Evolutionary conservation across 805 yeast genomes (phyloP).

Genomic region (Candida hispaniensis): DNA sequence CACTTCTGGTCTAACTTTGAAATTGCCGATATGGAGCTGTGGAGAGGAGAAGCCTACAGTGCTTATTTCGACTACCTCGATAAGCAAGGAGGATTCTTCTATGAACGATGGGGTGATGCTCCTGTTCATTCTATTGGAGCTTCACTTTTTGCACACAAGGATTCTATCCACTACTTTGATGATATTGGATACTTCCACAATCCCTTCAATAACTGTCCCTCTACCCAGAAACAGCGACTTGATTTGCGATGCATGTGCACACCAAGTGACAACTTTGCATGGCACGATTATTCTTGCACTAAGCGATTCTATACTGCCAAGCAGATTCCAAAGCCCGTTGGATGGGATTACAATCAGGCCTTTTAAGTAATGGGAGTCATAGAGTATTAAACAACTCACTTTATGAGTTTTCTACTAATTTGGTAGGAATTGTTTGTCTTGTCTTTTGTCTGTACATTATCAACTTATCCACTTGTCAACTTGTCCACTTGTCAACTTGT

Average conservation of each 20-base stretch:
- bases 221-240: constrained; percentile 35
- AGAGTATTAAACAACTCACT: too few relatives aligned
- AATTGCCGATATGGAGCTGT: constrained; percentile 60
- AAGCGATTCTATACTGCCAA: constrained; percentile 27
- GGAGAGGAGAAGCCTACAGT: constrained; percentile 47
- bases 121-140: constrained; percentile 80
- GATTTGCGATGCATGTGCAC: constrained; percentile 46
- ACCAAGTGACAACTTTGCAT: constrained; percentile 28
- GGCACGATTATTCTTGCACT: constrained; percentile 31
- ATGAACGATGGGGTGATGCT: constrained; percentile 92
- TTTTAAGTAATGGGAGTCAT: too few relatives aligned
- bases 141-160: constrained; percentile 44
- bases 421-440: too few relatives aligned
- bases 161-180: constrained; percentile 57
- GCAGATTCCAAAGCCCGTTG: constrained; percentile 17
- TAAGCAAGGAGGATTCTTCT: constrained; percentile 63
- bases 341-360: constrained; percentile 14
- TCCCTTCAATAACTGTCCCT: constrained; percentile 56
- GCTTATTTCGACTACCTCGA: constrained; percentile 56
- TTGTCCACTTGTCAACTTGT: too few relatives aligned
- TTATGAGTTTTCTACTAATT: too few relatives aligned
- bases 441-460: too few relatives aligned
- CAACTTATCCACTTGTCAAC: too few relatives aligned
- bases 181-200: constrained; percentile 66
- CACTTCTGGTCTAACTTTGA: constrained; percentile 84